Conservation (phyloP, 129 eudicot genomes). For the Cynara cardunculus region DNA sequence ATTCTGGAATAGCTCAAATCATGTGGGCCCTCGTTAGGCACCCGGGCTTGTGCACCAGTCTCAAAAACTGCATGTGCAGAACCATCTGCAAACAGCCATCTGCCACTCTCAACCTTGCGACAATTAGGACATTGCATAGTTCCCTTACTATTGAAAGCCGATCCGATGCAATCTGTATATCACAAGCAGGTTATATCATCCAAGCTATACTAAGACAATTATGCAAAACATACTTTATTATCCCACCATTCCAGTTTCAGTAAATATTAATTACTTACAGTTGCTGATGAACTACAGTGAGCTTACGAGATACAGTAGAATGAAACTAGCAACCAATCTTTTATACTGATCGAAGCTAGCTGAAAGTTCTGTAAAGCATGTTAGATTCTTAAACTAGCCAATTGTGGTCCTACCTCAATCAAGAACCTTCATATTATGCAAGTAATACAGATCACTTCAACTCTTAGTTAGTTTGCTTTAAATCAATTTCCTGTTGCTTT, state of each 20-base stretch:
- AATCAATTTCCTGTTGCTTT: not conserved
- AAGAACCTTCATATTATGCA: not conserved
- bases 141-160: conserved; percentile 76
- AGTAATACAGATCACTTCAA: not conserved
- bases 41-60: conserved; percentile 35
- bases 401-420: not conserved
- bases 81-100: conserved; percentile 73
- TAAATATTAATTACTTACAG: not conserved
- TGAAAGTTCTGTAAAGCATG: conserved; percentile 11
- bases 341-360: not conserved
- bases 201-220: not conserved
- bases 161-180: conserved; percentile 77
- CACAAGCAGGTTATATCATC: conserved; percentile 15
- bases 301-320: not conserved
- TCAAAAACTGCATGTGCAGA: conserved; percentile 46
- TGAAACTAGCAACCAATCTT: not conserved
- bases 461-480: not conserved
- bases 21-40: conserved; percentile 31
- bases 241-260: not conserved
- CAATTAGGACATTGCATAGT: conserved; percentile 90
- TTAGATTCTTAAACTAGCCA: not conserved
- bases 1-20: conserved; percentile 38
- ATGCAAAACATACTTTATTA: conserved; percentile 16
- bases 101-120: conserved; percentile 67
- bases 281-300: not conserved